Conservation (phyloP, 495 filamentous ascomycete species). For the Neurospora sp. region DNA sequence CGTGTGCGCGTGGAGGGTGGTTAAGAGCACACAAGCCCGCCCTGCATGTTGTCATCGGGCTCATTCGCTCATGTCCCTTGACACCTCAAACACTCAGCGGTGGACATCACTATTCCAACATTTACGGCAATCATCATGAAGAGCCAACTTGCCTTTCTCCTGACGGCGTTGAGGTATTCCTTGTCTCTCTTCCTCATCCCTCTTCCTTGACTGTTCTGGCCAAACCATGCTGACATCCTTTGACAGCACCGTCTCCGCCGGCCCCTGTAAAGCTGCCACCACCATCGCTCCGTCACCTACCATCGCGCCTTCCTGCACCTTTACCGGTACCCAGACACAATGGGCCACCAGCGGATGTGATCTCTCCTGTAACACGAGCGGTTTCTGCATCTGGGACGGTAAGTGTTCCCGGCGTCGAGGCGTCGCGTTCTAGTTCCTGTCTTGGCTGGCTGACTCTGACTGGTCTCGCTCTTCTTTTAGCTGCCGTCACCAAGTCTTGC, state of each 20-base stretch:
- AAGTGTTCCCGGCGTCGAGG: neutral
- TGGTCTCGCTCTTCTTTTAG: neutral
- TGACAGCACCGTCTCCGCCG: neutral
- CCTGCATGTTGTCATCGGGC: neutral
- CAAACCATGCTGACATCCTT: neutral
- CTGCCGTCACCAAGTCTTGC: conserved; percentile 8
- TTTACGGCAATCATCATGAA: neutral
- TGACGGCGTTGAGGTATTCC: neutral
- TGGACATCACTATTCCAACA: neutral
- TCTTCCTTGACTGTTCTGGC: neutral
- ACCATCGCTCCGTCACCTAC: neutral
- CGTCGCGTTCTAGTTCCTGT: neutral
- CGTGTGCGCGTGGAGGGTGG: neutral
- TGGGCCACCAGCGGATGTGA: conserved; percentile 4
- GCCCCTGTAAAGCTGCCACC: neutral
- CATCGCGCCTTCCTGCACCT: conserved; percentile 3
- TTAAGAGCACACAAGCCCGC: neutral
- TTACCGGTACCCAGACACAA: conserved; percentile 2
- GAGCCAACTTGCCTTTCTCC: neutral
- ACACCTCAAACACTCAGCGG: neutral
- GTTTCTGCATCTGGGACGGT: conserved; percentile 5
- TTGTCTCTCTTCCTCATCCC: neutral
- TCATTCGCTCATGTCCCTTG: neutral
- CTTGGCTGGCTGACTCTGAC: neutral
- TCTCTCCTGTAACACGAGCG: neutral